Conservation (phyloP, 495 filamentous ascomycete species). For the Penicillium turbatum region DNA sequence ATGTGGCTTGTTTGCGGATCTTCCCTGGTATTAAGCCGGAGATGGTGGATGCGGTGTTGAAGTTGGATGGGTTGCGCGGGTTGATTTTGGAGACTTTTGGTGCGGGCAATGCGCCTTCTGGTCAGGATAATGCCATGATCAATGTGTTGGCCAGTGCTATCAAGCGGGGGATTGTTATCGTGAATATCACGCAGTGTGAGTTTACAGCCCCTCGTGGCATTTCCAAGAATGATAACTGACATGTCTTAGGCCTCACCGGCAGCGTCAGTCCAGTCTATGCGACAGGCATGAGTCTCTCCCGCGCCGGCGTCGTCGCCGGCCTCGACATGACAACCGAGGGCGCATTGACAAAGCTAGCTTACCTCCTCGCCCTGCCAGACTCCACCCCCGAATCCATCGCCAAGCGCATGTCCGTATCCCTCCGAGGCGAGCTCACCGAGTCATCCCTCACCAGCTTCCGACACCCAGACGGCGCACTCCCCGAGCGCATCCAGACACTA, state of each 20-base stretch:
- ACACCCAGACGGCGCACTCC: conserved; percentile 58
- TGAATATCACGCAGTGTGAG: conserved; percentile 91
- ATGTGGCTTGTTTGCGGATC: conserved; percentile 89
- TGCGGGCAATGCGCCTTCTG: conserved; percentile 86
- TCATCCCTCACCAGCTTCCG: conserved; percentile 59
- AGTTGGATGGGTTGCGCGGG: conserved; percentile 71
- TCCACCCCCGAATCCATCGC: conserved; percentile 60
- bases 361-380: conserved; percentile 68
- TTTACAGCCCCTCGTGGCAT: neutral
- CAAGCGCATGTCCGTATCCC: conserved; percentile 64
- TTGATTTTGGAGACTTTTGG: conserved; percentile 94
- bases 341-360: conserved; percentile 89
- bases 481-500: conserved; percentile 49
- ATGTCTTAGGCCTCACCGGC: conserved; percentile 57
- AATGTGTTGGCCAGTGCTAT: conserved; percentile 76
- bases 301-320: conserved; percentile 86
- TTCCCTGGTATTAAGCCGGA: conserved; percentile 94
- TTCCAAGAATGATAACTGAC: neutral
- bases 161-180: conserved; percentile 75
- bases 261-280: conserved; percentile 90
- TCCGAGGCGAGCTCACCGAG: conserved; percentile 86
- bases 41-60: conserved; percentile 87
- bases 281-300: conserved; percentile 80
- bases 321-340: conserved; percentile 92
- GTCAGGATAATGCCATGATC: conserved; percentile 77